Evolutionary conservation across 495 filamentous ascomycete species (phyloP), one percentile per base, ranked within the genome.

Genomic region (Aspergillus leporis): DNA sequence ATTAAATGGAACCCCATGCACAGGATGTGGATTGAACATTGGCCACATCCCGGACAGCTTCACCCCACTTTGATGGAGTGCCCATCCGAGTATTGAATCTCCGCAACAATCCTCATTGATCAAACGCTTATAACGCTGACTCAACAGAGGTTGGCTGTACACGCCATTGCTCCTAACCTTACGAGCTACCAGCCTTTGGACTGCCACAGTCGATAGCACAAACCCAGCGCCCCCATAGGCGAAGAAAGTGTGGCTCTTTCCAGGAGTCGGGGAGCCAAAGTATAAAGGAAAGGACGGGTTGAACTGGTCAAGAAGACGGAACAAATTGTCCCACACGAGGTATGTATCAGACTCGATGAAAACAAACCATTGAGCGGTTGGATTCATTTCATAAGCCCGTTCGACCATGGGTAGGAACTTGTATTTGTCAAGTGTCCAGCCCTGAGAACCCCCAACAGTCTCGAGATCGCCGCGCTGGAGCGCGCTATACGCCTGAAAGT

Each of bases 261-360:
- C 70, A 0, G 70, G 71, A 55, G 80, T 68, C 51, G 79, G 71
- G 4, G 71, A 72, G 9, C 83, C 83, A 46, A 85, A 75, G 67
- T 87, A 86, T 12, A 78, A 58, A 50, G 79, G 73, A 21, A 71
- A 67, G 5, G 69, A 61, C 6, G 77, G 74, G 62, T 84, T 75
- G 23, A 84, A 75, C 41, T 72, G 78, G 18, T 67, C 71, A 22
- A 87, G 68, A 54, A 83, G 79, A 12, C 78, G 79, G 59, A 85
- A 78, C 52, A 87, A 62, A 51, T 83, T 86, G 61, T 82, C 78
- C 84, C 84, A 87, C 16, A 86, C 72, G 31, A 84, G 60, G 60
- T 85, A 87, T 1, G 85, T 86, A 66, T 89, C 85, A 5, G 80
- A 79, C 61, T 87, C 85, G 53, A 85, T 75, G 60, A 87, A 87